These are phyloP conservation scores for Colletotrichum melonis DNA, from an alignment of 2,329 filamentous ascomycete genomes.

Conservation along the genomic window DNA sequence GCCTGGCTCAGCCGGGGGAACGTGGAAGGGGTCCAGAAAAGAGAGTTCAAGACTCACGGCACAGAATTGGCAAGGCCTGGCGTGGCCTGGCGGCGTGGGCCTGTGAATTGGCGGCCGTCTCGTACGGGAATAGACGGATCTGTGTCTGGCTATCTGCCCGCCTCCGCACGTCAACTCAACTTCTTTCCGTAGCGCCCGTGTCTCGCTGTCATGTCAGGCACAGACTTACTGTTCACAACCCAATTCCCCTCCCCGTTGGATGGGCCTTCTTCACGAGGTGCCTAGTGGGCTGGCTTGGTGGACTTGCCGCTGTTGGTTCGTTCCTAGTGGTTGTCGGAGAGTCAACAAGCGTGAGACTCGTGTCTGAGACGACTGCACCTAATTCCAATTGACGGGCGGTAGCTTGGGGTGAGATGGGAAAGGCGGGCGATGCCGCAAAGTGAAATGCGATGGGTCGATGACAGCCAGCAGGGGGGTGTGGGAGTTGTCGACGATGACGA, in stretches of 20 bases:
- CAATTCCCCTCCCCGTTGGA: constrained; percentile 7
- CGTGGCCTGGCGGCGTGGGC: neutral
- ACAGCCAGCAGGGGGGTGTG: neutral
- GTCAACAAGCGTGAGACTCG: constrained; percentile 29
- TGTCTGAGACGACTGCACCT: constrained; percentile 27
- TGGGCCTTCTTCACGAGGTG: constrained; percentile 18
- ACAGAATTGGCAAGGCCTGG: constrained; percentile 26
- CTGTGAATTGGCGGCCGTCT: constrained; percentile 21
- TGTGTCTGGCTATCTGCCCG: constrained; percentile 29
- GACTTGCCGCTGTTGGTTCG: constrained; percentile 12
- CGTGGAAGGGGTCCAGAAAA: constrained; percentile 15
- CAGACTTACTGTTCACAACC: constrained; percentile 32
- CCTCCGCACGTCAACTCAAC: constrained; percentile 29
- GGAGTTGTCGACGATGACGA: neutral
- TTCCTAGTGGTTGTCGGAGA: constrained; percentile 18
- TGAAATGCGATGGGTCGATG: constrained; percentile 9
- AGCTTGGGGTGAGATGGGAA: neutral
- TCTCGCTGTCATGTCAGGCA: constrained; percentile 36
- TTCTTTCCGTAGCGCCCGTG: constrained; percentile 32
- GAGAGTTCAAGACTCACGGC: constrained; percentile 30
- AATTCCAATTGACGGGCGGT: constrained; percentile 4
- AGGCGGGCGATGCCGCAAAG: neutral
- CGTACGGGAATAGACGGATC: constrained; percentile 30
- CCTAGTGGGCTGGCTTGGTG: neutral
- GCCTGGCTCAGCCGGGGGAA: constrained; percentile 5